phyloP scores from a whole-genome alignment of 257 asterid species.

The Thymus quinquecostatus region DNA sequence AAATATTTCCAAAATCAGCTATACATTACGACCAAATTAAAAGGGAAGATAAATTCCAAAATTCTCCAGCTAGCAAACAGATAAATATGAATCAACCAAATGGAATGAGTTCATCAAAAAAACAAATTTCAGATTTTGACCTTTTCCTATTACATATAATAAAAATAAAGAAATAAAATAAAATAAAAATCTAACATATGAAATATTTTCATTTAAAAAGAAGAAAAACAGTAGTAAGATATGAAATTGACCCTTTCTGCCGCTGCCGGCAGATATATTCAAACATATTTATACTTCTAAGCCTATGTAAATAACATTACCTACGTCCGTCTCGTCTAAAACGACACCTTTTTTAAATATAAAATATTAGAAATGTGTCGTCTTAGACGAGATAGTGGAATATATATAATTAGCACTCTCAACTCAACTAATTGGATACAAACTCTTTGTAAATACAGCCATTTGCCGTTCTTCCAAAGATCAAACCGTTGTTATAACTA shows the following conservation, averaged over 20 bases:
- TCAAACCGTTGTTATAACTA: neutral
- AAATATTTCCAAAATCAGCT: no score
- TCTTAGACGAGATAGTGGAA: neutral
- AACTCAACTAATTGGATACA: neutral
- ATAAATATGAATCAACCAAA: conserved; percentile 14
- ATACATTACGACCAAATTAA: no score
- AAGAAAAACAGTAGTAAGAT: no score
- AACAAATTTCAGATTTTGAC: conserved; percentile 15
- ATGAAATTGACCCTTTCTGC: conserved; percentile 27
- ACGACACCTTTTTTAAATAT: no score
- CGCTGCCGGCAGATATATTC: conserved; percentile 31
- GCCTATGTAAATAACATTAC: neutral
- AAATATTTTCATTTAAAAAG: no score
- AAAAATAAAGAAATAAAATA: neutral
- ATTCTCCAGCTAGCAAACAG: no score
- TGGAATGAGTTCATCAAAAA: conserved; percentile 11
- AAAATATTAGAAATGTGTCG: no score
- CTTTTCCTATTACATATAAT: neutral
- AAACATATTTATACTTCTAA: neutral
- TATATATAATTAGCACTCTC: neutral
- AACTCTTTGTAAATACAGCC: conserved; percentile 18
- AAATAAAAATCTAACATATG: no score
- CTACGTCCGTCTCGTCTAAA: neutral
- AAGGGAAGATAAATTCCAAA: no score
- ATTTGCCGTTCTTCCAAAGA: conserved; percentile 1